Evolutionary conservation across 805 yeast species (phyloP).

Genomic region (Candida qinlingensis): DNA sequence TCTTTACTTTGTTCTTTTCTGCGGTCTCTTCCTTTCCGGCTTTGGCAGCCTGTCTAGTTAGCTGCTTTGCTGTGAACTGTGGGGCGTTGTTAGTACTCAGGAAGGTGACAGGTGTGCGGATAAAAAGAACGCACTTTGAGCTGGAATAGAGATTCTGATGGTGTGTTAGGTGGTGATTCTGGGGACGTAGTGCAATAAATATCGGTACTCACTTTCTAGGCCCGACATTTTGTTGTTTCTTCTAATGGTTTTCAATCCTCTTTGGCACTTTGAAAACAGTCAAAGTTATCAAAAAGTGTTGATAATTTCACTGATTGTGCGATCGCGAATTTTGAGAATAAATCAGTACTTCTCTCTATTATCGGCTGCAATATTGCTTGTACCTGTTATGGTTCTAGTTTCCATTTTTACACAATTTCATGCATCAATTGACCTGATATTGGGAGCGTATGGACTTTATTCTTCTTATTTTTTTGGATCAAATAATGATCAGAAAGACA

Average conservation of each 20-base stretch:
- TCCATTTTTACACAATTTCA: too few species aligned
- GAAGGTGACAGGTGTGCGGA: not conserved
- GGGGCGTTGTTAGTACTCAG: constrained; percentile 12
- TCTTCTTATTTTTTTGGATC: too few species aligned
- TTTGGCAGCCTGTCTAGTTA: constrained; percentile 81
- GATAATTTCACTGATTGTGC: too few species aligned
- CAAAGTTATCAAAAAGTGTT: not conserved
- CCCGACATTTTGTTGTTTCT: constrained; percentile 29
- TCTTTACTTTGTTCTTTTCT: constrained; percentile 85
- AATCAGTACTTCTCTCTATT: too few species aligned
- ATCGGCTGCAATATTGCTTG: too few species aligned
- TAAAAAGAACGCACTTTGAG: constrained; percentile 37
- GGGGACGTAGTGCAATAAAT: not conserved
- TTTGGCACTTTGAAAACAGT: not conserved
- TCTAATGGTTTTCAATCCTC: too few species aligned
- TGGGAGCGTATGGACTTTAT: too few species aligned
- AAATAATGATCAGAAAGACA: too few species aligned
- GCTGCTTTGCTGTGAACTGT: constrained; percentile 87
- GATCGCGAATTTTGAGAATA: too few species aligned
- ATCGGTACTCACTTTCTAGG: constrained; percentile 24
- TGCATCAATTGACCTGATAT: too few species aligned
- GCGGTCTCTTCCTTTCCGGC: constrained; percentile 86
- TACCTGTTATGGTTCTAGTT: too few species aligned
- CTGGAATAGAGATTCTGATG: constrained; percentile 56
- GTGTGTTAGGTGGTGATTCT: constrained; percentile 8